Conservation (phyloP, 163 green algal genomes). For the Volvox carteri region DNA sequence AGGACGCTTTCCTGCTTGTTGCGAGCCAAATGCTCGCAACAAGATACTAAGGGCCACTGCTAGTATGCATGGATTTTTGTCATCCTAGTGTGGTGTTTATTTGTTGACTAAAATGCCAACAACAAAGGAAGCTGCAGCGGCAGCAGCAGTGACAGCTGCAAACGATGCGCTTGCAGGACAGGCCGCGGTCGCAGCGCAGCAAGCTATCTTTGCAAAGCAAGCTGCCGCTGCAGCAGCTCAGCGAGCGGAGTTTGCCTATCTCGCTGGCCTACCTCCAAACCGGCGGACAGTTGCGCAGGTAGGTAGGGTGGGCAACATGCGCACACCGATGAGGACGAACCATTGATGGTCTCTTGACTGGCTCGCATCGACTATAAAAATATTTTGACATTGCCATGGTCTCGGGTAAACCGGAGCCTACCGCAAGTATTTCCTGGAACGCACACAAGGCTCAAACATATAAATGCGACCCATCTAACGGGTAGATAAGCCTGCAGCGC, state of each 20-base stretch:
- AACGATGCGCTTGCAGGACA: constrained; percentile 18
- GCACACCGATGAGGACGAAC: not conserved
- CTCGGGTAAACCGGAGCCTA: no score
- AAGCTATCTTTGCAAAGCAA: constrained; percentile 20
- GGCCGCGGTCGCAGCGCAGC: constrained; percentile 7
- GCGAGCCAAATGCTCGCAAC: not conserved
- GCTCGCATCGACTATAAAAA: no score
- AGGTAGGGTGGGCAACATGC: not conserved
- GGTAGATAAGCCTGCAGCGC: no score
- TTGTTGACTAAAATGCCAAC: no score
- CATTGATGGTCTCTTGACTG: not conserved
- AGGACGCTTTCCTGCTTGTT: not conserved
- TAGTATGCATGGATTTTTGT: not conserved
- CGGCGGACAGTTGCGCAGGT: constrained; percentile 34
- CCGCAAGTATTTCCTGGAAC: no score
- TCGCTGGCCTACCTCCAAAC: constrained; percentile 15
- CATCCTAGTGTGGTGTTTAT: no score
- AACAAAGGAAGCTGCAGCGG: constrained; percentile 16
- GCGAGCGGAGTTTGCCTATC: constrained; percentile 24
- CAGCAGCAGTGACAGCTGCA: not conserved
- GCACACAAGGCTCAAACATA: no score
- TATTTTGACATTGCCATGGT: no score
- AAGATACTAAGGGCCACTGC: not conserved
- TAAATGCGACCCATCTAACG: no score
- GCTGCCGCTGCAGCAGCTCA: constrained; percentile 34